phyloP scores from a whole-genome alignment of 106 monocot genomes.

The Gastrodia elata region DNA sequence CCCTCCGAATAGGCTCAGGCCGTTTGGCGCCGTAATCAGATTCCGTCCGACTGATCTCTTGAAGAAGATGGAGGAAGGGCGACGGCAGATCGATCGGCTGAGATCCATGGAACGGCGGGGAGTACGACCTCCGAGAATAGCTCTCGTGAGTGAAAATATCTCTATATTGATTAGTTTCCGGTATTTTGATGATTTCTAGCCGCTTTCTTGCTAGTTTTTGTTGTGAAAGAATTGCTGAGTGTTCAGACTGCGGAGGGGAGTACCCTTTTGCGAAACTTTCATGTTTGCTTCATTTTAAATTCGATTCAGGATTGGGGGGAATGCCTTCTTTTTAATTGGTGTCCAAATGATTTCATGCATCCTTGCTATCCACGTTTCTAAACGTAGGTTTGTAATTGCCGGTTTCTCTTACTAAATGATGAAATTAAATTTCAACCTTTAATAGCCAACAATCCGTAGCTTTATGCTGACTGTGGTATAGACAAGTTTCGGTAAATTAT shows the following conservation, averaged over 20 bases:
- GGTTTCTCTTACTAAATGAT: background rate
- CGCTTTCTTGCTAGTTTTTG: background rate
- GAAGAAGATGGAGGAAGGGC: conserved; percentile 29
- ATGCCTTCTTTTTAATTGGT: background rate
- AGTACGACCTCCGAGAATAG: conserved; percentile 41
- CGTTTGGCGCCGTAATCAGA: conserved; percentile 11
- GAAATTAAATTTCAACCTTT: too few species aligned
- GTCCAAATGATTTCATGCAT: background rate
- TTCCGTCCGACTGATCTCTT: conserved; percentile 38
- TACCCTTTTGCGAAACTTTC: background rate
- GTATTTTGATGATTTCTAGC: background rate
- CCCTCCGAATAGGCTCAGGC: background rate
- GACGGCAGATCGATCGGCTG: conserved; percentile 21
- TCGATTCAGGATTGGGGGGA: background rate
- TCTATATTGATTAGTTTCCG: too few species aligned
- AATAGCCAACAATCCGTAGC: too few species aligned
- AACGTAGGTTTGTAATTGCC: background rate
- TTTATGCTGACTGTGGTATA: too few species aligned
- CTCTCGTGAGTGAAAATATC: conserved; percentile 27
- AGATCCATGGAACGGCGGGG: conserved; percentile 17
- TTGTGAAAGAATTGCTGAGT: background rate
- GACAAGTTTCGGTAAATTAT: too few species aligned
- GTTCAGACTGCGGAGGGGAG: background rate
- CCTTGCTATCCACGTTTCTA: background rate
- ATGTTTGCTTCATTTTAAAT: background rate